These are phyloP conservation scores for Pelargonium cotyledonis DNA, from an alignment of 441 rosid genomes.

Conservation along the genomic window DNA sequence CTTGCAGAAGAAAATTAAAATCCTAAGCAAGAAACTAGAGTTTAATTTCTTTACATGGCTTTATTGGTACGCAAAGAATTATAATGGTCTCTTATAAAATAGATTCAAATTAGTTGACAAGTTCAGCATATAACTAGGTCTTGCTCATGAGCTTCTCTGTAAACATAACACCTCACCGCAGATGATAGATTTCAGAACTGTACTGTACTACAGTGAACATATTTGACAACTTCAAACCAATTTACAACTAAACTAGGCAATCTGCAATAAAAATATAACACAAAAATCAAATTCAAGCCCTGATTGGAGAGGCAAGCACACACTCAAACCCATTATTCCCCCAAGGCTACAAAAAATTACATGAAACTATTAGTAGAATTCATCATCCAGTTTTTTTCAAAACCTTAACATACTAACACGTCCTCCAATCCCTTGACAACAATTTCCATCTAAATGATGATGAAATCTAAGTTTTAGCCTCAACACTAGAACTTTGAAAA, in stretches of 20 bases:
- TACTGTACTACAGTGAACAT: too few species aligned
- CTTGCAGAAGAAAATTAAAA: neutral
- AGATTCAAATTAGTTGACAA: too few species aligned
- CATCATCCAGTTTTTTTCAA: neutral
- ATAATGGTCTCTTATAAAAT: too few species aligned
- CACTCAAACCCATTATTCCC: neutral
- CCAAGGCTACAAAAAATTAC: neutral
- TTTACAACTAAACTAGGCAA: neutral
- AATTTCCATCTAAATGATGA: neutral
- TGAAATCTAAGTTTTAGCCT: neutral
- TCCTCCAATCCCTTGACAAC: neutral
- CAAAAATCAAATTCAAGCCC: neutral
- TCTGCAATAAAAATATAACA: neutral
- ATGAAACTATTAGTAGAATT: neutral
- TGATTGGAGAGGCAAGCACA: neutral
- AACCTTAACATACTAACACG: neutral
- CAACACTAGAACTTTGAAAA: neutral
- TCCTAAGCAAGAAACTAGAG: neutral
- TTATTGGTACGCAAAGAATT: neutral
- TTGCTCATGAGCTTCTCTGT: neutral
- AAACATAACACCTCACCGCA: neutral
- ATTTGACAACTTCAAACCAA: neutral
- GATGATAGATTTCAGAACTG: neutral
- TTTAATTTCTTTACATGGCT: neutral
- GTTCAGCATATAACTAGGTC: neutral